A percentile compares a stretch with the other conserved stretches of the same genome.
These are phyloP conservation scores for Hymenoscyphus linearis DNA, from an alignment of 2,329 filamentous ascomycete genomes.

Conservation along the genomic window DNA sequence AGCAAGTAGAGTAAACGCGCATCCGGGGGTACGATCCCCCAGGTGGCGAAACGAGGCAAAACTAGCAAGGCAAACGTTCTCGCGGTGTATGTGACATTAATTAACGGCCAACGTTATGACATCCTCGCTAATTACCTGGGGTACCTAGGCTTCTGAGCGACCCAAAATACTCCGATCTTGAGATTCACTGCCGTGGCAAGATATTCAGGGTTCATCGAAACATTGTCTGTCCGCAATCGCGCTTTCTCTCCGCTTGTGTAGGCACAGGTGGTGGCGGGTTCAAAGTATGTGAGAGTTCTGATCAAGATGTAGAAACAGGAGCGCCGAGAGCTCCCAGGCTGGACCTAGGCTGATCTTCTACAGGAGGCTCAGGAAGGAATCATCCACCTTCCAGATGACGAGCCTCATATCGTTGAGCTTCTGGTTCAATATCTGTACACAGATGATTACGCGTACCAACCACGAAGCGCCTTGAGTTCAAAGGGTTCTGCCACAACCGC, in stretches of 20 bases:
- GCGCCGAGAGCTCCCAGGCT: background rate
- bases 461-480: too few species aligned
- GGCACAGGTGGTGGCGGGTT: slow-evolving; percentile 10
- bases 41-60: too few species aligned
- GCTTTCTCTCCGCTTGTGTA: slow-evolving; percentile 9
- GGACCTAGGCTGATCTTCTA: background rate
- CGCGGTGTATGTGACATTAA: too few species aligned
- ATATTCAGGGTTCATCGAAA: slow-evolving; percentile 18
- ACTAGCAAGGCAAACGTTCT: too few species aligned
- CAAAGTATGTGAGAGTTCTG: background rate
- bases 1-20: too few species aligned
- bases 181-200: slow-evolving; percentile 15
- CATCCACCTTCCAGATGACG: background rate
- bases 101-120: too few species aligned
- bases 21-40: too few species aligned
- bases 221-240: slow-evolving; percentile 22
- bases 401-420: background rate
- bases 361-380: background rate
- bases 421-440: background rate
- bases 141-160: background rate
- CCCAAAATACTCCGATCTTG: slow-evolving; percentile 10
- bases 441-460: background rate
- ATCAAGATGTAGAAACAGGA: too few species aligned
- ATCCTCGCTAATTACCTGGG: background rate
- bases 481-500: too few species aligned